Percentiles rank a stretch among this genome's conserved stretches.
Conservation (phyloP, 176 grass and related monocot genomes). For the Hsuehochloa calcarea region DNA sequence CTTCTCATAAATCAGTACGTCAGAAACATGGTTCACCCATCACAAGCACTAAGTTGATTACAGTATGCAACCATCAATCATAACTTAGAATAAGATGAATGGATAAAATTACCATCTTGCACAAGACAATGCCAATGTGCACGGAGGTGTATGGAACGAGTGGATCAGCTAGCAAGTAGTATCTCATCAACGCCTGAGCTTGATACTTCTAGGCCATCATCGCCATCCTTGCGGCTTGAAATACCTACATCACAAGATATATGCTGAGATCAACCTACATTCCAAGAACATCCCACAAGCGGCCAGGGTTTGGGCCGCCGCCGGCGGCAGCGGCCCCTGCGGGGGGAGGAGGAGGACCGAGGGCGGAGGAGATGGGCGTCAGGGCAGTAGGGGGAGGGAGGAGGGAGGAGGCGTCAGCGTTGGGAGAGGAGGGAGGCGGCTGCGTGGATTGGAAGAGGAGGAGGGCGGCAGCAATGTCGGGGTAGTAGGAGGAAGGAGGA, state of each 20-base stretch:
- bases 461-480: too few species aligned
- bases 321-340: too few species aligned
- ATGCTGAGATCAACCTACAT: not conserved
- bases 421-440: too few species aligned
- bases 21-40: not conserved
- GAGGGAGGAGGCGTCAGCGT: too few species aligned
- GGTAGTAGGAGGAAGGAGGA: too few species aligned
- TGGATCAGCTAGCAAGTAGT: conserved; percentile 79
- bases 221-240: conserved; percentile 39
- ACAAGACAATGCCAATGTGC: conserved; percentile 67
- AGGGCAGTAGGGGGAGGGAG: too few species aligned
- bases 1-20: not conserved
- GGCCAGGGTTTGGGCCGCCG: not conserved
- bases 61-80: not conserved
- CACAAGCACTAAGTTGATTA: conserved; percentile 3
- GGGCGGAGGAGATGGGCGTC: too few species aligned
- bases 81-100: not conserved
- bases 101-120: conserved; percentile 75
- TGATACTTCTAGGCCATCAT: conserved; percentile 61
- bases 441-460: too few species aligned
- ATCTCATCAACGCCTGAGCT: conserved; percentile 60
- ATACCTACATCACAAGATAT: conserved; percentile 27
- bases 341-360: too few species aligned
- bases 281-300: not conserved
- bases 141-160: conserved; percentile 71